These are phyloP conservation scores for Jatropha multifida DNA, from an alignment of 441 rosid species.

Conservation along the genomic window DNA sequence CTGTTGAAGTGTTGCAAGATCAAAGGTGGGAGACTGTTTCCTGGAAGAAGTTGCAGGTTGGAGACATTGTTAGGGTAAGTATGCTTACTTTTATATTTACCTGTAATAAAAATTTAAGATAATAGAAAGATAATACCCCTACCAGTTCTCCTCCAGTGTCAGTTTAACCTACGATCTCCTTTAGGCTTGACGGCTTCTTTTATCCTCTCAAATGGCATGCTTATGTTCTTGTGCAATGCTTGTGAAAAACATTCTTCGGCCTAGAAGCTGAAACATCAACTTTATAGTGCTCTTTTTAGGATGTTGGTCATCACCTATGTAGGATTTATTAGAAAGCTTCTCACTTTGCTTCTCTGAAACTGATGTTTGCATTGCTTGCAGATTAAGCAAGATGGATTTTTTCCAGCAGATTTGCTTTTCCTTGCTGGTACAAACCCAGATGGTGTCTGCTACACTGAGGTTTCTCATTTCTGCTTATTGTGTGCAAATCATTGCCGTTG, in stretches of 20 bases:
- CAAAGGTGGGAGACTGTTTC: conserved; percentile 77
- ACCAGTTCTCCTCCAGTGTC: not conserved
- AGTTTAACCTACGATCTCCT: not conserved
- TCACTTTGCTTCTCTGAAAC: not conserved
- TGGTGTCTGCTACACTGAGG: conserved; percentile 98
- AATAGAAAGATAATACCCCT: not conserved
- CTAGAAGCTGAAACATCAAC: not conserved
- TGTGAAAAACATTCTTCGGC: not conserved
- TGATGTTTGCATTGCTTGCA: conserved; percentile 40
- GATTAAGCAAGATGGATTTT: conserved; percentile 93
- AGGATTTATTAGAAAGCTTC: not conserved
- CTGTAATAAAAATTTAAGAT: not conserved
- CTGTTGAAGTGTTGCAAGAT: conserved; percentile 80
- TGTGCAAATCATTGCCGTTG: conserved; percentile 1
- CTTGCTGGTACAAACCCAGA: conserved; percentile 91
- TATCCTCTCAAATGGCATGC: not conserved
- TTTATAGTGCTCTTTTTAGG: not conserved
- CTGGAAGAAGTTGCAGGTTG: conserved; percentile 97
- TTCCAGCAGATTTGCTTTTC: conserved; percentile 94
- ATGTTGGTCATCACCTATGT: not conserved
- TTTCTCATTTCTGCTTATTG: conserved; percentile 23
- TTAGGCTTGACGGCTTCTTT: not conserved
- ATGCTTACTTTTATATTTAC: conserved; percentile 8
- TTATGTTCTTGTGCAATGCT: not conserved
- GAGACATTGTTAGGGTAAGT: conserved; percentile 91